phyloP scores from a whole-genome alignment of 1,284 basidiomycete species.

The Microbotryum violaceum region DNA sequence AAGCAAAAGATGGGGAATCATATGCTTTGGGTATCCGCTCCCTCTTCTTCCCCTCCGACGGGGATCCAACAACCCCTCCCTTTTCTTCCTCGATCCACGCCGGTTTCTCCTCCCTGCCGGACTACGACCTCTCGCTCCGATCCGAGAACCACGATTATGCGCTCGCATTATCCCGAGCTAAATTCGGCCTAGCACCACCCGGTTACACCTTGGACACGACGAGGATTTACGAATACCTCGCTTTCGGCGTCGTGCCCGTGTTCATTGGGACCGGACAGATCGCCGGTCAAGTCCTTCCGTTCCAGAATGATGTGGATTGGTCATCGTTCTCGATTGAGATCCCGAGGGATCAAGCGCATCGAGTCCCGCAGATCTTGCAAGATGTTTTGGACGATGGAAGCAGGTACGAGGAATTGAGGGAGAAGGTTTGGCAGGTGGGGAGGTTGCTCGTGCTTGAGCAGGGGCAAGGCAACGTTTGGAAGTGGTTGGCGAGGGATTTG shows the following conservation, averaged over 20 bases:
- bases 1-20: slow-evolving; percentile 8
- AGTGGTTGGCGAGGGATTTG: slow-evolving; percentile 16
- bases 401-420: slow-evolving; percentile 20
- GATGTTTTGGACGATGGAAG: slow-evolving; percentile 1
- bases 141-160: slow-evolving; percentile 24
- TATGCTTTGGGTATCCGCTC: slow-evolving; percentile 23
- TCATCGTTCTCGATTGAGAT: slow-evolving; percentile 11
- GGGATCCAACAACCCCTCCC: not conserved
- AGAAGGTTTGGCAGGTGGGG: slow-evolving; percentile 19
- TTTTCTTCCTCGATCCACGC: slow-evolving; percentile 5
- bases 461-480: slow-evolving; percentile 21
- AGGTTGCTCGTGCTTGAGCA: slow-evolving; percentile 19
- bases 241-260: slow-evolving; percentile 29
- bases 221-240: slow-evolving; percentile 27
- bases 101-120: slow-evolving; percentile 22
- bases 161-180: slow-evolving; percentile 5
- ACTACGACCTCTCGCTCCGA: slow-evolving; percentile 17
- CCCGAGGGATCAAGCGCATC: slow-evolving; percentile 18
- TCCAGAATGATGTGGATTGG: slow-evolving; percentile 20
- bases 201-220: slow-evolving; percentile 30
- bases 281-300: slow-evolving; percentile 24
- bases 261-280: slow-evolving; percentile 21
- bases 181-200: slow-evolving; percentile 22
- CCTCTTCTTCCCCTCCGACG: slow-evolving; percentile 20
- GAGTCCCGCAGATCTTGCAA: slow-evolving; percentile 8